Percentiles rank a stretch among this genome's conserved stretches.
Evolutionary conservation across 2,329 filamentous ascomycete genomes (phyloP).

Genomic region (Magnaporthales sp.): DNA sequence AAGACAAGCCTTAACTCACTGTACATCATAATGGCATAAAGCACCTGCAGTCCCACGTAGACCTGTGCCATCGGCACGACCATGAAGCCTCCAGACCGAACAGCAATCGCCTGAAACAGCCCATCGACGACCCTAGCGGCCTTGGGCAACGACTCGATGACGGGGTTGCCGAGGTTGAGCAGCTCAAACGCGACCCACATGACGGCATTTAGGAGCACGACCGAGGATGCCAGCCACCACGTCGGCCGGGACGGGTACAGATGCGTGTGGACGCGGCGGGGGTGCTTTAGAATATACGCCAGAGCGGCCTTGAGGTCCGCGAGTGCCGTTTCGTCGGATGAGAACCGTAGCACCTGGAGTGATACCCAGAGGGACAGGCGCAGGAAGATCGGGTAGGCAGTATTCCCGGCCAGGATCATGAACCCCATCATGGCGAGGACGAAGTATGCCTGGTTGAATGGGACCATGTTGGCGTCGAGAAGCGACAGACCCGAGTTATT

Average conservation of each 20-base stretch:
- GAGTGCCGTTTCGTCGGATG: slow-evolving; percentile 27
- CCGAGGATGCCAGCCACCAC: slow-evolving; percentile 56
- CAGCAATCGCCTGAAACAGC: slow-evolving; percentile 55
- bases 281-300: slow-evolving; percentile 45
- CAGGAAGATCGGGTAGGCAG: slow-evolving; percentile 55
- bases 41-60: slow-evolving; percentile 48
- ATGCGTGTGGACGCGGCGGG: slow-evolving; percentile 51
- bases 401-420: slow-evolving; percentile 56
- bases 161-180: slow-evolving; percentile 53
- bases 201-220: slow-evolving; percentile 50
- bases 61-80: slow-evolving; percentile 50
- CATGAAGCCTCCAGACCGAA: slow-evolving; percentile 58
- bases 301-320: slow-evolving; percentile 38
- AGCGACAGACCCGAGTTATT: slow-evolving; percentile 65
- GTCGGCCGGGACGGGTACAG: slow-evolving; percentile 56
- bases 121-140: slow-evolving; percentile 52
- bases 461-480: slow-evolving; percentile 56
- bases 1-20: slow-evolving; percentile 14
- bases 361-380: slow-evolving; percentile 49
- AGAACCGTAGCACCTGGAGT: slow-evolving; percentile 28
- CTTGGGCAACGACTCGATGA: slow-evolving; percentile 40
- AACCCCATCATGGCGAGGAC: slow-evolving; percentile 44
- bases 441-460: slow-evolving; percentile 45
- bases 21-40: slow-evolving; percentile 60
- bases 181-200: slow-evolving; percentile 61